phyloP scores from a whole-genome alignment of 441 rosid genomes.

The Erodium trifolium region DNA sequence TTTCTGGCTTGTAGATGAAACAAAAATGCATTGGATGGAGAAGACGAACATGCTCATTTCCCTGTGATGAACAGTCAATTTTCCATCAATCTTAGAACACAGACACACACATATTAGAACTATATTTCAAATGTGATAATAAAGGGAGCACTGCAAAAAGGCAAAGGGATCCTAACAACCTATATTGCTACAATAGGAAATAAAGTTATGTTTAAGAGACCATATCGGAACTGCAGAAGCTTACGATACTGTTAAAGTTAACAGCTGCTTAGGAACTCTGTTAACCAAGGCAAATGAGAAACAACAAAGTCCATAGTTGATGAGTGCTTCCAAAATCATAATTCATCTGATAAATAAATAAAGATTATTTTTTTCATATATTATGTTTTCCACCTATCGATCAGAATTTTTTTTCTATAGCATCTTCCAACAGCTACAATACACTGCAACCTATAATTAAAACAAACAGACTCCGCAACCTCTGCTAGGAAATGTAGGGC shows the following conservation, averaged over 20 bases:
- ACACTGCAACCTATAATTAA: too few relatives aligned
- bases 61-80: neutral
- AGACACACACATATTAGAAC: neutral
- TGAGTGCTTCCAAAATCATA: neutral
- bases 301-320: neutral
- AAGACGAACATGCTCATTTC: neutral
- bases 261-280: neutral
- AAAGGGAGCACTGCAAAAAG: neutral
- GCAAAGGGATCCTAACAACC: too few relatives aligned
- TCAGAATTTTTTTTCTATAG: neutral
- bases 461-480: too few relatives aligned
- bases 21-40: neutral
- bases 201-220: neutral
- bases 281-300: neutral
- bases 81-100: neutral
- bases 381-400: neutral
- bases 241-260: neutral
- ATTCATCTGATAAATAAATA: neutral
- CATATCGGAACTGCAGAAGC: neutral
- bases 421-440: too few relatives aligned
- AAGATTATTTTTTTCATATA: neutral
- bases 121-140: neutral
- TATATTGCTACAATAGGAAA: too few relatives aligned
- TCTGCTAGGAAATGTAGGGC: neutral
- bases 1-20: neutral